Evolutionary conservation across 225 moss, liverwort and hornwort species (phyloP).

Genomic region (Physcomitrium patens): DNA sequence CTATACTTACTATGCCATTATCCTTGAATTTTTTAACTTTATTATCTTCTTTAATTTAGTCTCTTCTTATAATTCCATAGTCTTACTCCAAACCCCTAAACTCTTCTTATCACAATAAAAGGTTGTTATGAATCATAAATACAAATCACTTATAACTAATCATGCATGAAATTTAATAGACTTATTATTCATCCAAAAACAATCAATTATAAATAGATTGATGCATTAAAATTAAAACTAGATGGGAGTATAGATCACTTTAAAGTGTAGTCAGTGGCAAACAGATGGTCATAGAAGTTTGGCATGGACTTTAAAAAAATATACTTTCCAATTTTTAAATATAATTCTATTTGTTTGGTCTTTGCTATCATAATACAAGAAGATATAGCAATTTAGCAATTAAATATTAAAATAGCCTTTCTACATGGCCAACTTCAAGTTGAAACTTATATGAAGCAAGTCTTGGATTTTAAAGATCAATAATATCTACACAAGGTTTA

Average conservation of each 20-base stretch:
- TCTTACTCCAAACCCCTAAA: too few relatives aligned
- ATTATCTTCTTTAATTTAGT: too few relatives aligned
- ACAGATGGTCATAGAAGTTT: conserved; percentile 16
- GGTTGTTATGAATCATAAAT: background rate
- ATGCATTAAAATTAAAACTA: background rate
- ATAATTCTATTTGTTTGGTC: background rate
- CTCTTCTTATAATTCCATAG: too few relatives aligned
- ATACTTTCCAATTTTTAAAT: conserved; percentile 3
- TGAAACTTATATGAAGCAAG: conserved; percentile 17
- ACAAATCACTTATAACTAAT: background rate
- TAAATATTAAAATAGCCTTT: conserved; percentile 14
- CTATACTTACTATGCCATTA: too few relatives aligned
- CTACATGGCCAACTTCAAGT: conserved; percentile 4
- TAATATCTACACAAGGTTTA: too few relatives aligned
- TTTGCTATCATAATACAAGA: conserved; percentile 1
- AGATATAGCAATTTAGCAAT: conserved; percentile 8
- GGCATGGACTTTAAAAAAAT: conserved; percentile 1
- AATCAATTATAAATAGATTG: background rate
- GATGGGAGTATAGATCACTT: background rate
- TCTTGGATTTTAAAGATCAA: background rate
- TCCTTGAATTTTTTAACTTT: too few relatives aligned
- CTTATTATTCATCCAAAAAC: background rate
- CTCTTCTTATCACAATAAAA: too few relatives aligned
- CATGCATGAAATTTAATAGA: background rate
- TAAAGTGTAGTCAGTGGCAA: conserved; percentile 23